These are phyloP conservation scores for Boletus subluridellus DNA, from an alignment of 1,284 basidiomycete species.

Conservation along the genomic window DNA sequence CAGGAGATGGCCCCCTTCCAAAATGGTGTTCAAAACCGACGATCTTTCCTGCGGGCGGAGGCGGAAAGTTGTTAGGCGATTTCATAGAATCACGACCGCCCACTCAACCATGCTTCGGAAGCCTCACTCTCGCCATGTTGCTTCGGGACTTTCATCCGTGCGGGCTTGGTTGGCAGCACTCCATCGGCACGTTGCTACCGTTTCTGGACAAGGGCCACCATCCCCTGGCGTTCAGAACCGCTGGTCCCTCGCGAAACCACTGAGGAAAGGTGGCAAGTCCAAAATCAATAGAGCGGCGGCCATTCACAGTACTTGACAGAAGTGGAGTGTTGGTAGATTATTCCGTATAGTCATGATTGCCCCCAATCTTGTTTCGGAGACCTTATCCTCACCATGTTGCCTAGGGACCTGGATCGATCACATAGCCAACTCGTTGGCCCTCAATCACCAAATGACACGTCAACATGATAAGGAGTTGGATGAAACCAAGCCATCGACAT, in stretches of 20 bases:
- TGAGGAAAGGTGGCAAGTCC: neutral
- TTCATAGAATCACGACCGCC: neutral
- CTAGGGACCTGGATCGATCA: neutral
- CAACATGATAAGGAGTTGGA: neutral
- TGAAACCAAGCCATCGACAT: conserved; percentile 2
- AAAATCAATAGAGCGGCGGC: neutral
- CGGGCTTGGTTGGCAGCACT: neutral
- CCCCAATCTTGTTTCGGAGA: neutral
- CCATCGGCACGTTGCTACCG: neutral
- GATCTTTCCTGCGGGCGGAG: neutral
- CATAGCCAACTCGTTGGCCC: neutral
- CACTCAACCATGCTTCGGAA: neutral
- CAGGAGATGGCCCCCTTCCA: neutral
- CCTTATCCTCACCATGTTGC: neutral
- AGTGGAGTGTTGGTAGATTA: neutral
- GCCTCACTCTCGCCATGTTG: neutral
- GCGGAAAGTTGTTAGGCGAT: neutral
- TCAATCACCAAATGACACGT: neutral
- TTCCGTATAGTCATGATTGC: neutral
- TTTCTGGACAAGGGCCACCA: neutral
- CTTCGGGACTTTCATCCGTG: neutral
- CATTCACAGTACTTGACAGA: neutral
- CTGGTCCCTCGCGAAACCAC: neutral
- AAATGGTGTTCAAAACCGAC: neutral
- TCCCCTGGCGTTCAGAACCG: neutral